Evolutionary conservation across 2,329 filamentous ascomycete species (phyloP), one percentile per base, ranked within the genome.

Genomic region (Colletotrichum eleusines): DNA sequence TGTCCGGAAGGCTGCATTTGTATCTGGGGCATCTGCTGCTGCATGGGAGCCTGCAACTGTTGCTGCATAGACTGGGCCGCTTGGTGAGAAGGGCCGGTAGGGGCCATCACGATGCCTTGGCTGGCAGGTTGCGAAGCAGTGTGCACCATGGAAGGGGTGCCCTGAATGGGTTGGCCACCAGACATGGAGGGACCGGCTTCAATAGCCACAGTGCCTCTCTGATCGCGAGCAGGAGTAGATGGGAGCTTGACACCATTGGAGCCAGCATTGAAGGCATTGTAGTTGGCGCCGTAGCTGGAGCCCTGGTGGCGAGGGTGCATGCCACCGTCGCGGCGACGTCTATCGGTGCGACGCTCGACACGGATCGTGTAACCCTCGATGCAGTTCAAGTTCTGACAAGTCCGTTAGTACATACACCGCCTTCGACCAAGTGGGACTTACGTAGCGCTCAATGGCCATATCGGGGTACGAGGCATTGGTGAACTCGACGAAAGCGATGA

Each of bases 401-500:
- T 23, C 42, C 38, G 38, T 71, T 23, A 71, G 64, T 42, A n/a
- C 18, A 42, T n/a, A 31, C 16, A 12, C 20, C 50, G 18, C 11
- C 16, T 20, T 48, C 16, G 14, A 20, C 2, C 28, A 44, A 20
- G 26, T 20, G 18, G 8, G 23, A 85, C 84, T 69, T 81, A 73
- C 14, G 73, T 71, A 38, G 74, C 69, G 66, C 55, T 72, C 73
- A 16, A 84, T 77, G 0, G 82, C 81, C 28, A 77, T 66, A 23
- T 83, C 81, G 8, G 81, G 80, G 46, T 78, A 74, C 64, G 83
- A 78, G 5, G 79, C 77, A 3, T 78, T 78, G 3, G 69, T 72
- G 61, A 82, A 85, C 73, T 84, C 82, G 5, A 85, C 77, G 60
- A 83, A 82, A 0, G 77, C 80, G 65, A 78, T 81, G 14, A 75